Evolutionary conservation across 2,329 filamentous ascomycete genomes (phyloP), one percentile per base, ranked within the genome.

Genomic region (Lithohypha guttulata): DNA sequence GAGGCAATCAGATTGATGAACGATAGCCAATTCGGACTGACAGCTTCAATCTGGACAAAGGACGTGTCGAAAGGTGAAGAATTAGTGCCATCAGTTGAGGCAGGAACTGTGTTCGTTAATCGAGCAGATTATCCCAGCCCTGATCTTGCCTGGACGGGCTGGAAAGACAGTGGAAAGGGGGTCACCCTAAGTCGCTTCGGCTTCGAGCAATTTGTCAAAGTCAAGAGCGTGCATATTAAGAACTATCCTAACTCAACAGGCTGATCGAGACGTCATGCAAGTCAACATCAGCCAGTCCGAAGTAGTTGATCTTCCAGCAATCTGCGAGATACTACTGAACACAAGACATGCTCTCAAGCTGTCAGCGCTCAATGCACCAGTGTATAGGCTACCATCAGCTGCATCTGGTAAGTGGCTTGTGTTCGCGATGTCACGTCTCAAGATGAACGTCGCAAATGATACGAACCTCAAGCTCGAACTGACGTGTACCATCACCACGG

Each of bases 11-110:
- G 69, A 50, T 64, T 89, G 35, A 95, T 96, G 86, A 95, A 95
- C 54, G 86, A 94, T 58, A 91, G 84, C 63, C 79, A 93, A 49
- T 93, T 93, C 57, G 89, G 89, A 4, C 70, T 96, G 45, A 95
- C 89, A 3, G 89, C 87, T n/a, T 93, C 85, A 54, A 86, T 96
- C 53, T 96, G 89, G 89, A 94, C 86, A 42, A 93, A 91, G 60
- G 85, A 96, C 55, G 75, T 78, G 2, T 69, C 66, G 31, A 79
- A 71, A 55, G 89, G 81, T 11, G 77, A 86, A 51, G 73, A 82
- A 57, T 69, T 96, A 37, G 76, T 81, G 26, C 79, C 91, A 40
- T 70, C 79, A 35, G 77, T 96, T 33, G 87, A 95, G 58, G 87
- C 89, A 31, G 89, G 89, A 28, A 96, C 89, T 2, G 87, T 95